Percentiles rank a stretch among this genome's conserved stretches.
These are phyloP conservation scores for Penicillium odoratum DNA, from an alignment of 495 filamentous ascomycete genomes.

Conservation along the genomic window DNA sequence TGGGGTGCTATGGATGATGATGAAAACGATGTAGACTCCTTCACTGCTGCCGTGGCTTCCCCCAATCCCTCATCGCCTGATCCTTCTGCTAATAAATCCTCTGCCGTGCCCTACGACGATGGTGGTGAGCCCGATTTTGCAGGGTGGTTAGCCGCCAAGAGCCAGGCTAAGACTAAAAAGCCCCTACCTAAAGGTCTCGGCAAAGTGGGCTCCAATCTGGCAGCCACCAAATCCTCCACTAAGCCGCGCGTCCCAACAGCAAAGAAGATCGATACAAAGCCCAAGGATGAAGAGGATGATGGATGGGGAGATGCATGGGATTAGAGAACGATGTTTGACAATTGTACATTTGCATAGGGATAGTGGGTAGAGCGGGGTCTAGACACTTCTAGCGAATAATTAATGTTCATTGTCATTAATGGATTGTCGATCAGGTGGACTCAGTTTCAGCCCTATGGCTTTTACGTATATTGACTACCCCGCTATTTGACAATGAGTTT, in stretches of 20 bases:
- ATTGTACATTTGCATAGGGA: constrained; percentile 8
- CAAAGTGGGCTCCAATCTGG: constrained; percentile 45
- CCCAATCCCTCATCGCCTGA: constrained; percentile 34
- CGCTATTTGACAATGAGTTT: not conserved
- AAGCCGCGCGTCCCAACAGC: constrained; percentile 38
- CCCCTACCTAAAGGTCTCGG: constrained; percentile 74
- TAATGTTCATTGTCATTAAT: constrained; percentile 1
- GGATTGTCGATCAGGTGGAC: constrained; percentile 1
- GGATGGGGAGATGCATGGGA: constrained; percentile 62
- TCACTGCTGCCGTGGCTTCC: constrained; percentile 41
- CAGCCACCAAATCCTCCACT: constrained; percentile 37
- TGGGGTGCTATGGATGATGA: constrained; percentile 73
- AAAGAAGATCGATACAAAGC: constrained; percentile 53
- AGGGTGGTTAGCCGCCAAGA: constrained; percentile 85
- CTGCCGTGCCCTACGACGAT: constrained; percentile 67
- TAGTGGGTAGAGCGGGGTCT: not conserved
- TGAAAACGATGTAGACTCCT: constrained; percentile 50
- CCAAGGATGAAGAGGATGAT: constrained; percentile 53
- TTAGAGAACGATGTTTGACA: constrained; percentile 14
- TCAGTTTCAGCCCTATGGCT: constrained; percentile 1
- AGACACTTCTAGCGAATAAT: constrained; percentile 1
- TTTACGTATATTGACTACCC: not conserved
- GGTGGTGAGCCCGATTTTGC: constrained; percentile 90
- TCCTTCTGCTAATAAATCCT: constrained; percentile 29
- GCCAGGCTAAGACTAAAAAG: constrained; percentile 68